These are phyloP conservation scores for Hygrophoropsis aurantiaca DNA, from an alignment of 768 basidiomycete species.

Conservation along the genomic window DNA sequence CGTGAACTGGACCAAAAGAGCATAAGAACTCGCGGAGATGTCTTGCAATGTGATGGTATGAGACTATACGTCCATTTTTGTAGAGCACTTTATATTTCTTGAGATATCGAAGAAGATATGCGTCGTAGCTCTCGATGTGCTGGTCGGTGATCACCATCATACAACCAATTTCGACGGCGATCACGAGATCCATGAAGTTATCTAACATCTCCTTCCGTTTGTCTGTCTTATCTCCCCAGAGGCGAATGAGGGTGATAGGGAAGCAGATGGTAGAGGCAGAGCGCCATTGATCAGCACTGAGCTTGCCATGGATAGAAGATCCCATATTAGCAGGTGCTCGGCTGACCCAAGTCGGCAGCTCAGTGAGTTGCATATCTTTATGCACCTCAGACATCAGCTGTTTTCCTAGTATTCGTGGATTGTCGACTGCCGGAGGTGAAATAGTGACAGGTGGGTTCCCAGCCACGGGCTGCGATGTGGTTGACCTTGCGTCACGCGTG, in stretches of 20 bases:
- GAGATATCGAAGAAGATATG: no score
- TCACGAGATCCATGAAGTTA: constrained; percentile 30
- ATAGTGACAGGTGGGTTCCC: no score
- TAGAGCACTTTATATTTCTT: no score
- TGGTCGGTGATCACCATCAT: no score
- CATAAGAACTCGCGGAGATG: no score
- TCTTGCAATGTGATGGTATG: no score
- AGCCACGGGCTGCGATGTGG: no score
- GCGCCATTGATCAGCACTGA: constrained; percentile 25
- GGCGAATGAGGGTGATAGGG: constrained; percentile 17
- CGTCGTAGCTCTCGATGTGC: no score
- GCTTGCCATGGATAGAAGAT: constrained; percentile 13
- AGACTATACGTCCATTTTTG: no score
- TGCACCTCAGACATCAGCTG: constrained; percentile 28
- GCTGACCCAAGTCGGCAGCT: constrained; percentile 31
- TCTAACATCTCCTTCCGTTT: constrained; percentile 12
- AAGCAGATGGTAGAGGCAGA: constrained; percentile 10
- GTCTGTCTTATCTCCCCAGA: constrained; percentile 10
- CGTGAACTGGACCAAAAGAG: no score
- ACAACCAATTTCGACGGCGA: constrained; percentile 19
- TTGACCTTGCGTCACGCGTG: no score
- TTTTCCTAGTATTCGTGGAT: constrained; percentile 32
- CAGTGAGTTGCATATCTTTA: constrained; percentile 28
- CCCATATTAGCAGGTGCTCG: constrained; percentile 33
- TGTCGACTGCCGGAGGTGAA: no score